These are phyloP conservation scores for Dactylonectria macrodidyma DNA, from an alignment of 2,329 filamentous ascomycete species.

Conservation along the genomic window DNA sequence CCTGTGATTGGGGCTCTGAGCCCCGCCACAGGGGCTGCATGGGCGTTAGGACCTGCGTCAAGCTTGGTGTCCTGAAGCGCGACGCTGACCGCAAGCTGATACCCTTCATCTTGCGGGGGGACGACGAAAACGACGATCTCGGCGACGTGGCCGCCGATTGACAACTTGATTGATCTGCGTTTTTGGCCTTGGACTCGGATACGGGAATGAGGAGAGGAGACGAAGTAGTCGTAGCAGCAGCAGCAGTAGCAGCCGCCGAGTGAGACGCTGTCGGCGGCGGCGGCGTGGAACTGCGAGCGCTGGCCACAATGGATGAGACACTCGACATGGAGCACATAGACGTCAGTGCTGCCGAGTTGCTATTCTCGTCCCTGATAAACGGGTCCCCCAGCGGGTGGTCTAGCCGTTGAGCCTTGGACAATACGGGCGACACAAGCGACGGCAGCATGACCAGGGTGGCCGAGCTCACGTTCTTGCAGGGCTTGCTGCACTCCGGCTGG, in stretches of 20 bases:
- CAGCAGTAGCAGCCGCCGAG: constrained; percentile 19
- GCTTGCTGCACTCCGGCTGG: constrained; percentile 35
- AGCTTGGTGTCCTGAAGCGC: constrained; percentile 40
- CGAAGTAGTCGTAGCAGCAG: constrained; percentile 10
- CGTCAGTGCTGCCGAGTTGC: constrained; percentile 39
- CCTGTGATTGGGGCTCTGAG: constrained; percentile 32
- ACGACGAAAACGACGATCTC: constrained; percentile 43
- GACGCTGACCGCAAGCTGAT: constrained; percentile 48
- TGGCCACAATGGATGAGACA: constrained; percentile 44
- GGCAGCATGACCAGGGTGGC: constrained; percentile 26
- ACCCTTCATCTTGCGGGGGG: constrained; percentile 46
- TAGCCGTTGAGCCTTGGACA: constrained; percentile 31
- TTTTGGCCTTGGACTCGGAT: constrained; percentile 33
- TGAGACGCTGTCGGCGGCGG: constrained; percentile 33
- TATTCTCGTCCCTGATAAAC: constrained; percentile 45
- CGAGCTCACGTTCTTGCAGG: constrained; percentile 9
- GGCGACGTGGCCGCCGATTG: constrained; percentile 30
- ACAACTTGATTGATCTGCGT: constrained; percentile 8
- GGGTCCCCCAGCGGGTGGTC: constrained; percentile 44
- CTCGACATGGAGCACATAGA: constrained; percentile 40
- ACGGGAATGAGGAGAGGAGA: constrained; percentile 37
- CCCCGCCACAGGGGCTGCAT: constrained; percentile 47
- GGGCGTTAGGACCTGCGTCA: constrained; percentile 48
- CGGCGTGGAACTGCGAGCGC: constrained; percentile 43
- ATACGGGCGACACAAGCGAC: constrained; percentile 35